These are phyloP conservation scores for Phytophthora syringae DNA, from an alignment of 352 stramenopile species.

Conservation along the genomic window DNA sequence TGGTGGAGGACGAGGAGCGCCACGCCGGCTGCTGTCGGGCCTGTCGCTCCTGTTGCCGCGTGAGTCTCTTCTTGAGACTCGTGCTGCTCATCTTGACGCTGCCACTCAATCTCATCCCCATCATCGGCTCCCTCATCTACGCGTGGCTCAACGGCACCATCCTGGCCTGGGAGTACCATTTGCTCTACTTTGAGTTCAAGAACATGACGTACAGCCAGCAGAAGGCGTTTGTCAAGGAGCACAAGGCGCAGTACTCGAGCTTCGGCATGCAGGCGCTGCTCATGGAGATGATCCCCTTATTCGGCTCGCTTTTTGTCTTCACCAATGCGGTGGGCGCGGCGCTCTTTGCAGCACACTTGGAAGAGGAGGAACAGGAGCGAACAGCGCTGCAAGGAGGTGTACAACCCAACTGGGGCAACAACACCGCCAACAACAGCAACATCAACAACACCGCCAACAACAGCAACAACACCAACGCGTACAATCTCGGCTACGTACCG, in stretches of 20 bases:
- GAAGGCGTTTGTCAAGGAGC: slow-evolving; percentile 51
- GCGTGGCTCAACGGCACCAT: slow-evolving; percentile 76
- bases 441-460: slow-evolving; percentile 9
- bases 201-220: slow-evolving; percentile 65
- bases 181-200: slow-evolving; percentile 83
- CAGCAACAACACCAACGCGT: slow-evolving; percentile 12
- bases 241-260: slow-evolving; percentile 61
- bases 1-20: slow-evolving; percentile 54
- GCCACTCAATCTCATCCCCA: slow-evolving; percentile 71
- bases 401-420: slow-evolving; percentile 14
- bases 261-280: slow-evolving; percentile 80
- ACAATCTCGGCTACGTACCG: slow-evolving; percentile 26
- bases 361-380: slow-evolving; percentile 44
- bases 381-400: slow-evolving; percentile 10
- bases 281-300: slow-evolving; percentile 74
- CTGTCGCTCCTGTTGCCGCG: slow-evolving; percentile 61
- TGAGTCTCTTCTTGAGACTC: slow-evolving; percentile 57
- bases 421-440: slow-evolving; percentile 6
- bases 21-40: slow-evolving; percentile 51
- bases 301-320: slow-evolving; percentile 73
- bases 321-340: slow-evolving; percentile 76
- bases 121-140: slow-evolving; percentile 68
- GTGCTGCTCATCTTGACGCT: slow-evolving; percentile 65
- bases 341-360: slow-evolving; percentile 69
- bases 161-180: slow-evolving; percentile 74